Percentiles rank a stretch among this genome's conserved stretches.
phyloP scores from a whole-genome alignment of 768 basidiomycete species.

The Suillus lakei region DNA sequence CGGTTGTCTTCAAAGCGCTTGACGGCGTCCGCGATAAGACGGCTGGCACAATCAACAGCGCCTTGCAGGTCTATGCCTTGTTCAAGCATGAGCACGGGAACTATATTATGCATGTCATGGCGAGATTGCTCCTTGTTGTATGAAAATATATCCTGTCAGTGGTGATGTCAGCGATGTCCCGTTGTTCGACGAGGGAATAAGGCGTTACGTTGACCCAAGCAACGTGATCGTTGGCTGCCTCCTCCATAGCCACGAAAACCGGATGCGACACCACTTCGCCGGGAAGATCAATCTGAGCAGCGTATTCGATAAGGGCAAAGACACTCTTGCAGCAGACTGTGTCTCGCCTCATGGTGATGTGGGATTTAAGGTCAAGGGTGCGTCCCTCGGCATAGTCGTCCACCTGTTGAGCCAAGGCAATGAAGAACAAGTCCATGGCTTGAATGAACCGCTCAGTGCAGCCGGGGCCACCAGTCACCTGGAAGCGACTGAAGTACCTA shows the following conservation, averaged over 20 bases:
- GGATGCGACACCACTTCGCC: constrained; percentile 58
- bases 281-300: constrained; percentile 53
- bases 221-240: constrained; percentile 55
- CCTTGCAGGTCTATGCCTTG: constrained; percentile 60
- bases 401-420: constrained; percentile 47
- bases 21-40: constrained; percentile 49
- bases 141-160: constrained; percentile 67
- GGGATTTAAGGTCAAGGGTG: constrained; percentile 52
- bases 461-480: constrained; percentile 41
- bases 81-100: constrained; percentile 39
- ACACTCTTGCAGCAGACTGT: constrained; percentile 55
- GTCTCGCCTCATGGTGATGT: constrained; percentile 55
- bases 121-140: constrained; percentile 74
- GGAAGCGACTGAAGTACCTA: constrained; percentile 44
- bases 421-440: constrained; percentile 43
- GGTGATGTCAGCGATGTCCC: constrained; percentile 7
- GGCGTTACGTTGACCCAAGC: constrained; percentile 52
- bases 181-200: constrained; percentile 5
- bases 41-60: constrained; percentile 67
- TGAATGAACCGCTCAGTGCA: constrained; percentile 45
- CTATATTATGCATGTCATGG: constrained; percentile 70
- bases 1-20: constrained; percentile 54
- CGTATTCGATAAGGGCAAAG: constrained; percentile 59
- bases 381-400: constrained; percentile 41
- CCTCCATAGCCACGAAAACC: constrained; percentile 46